Evolutionary conservation across 768 basidiomycete species (phyloP).

Genomic region (Hysterangium stoloniferum): DNA sequence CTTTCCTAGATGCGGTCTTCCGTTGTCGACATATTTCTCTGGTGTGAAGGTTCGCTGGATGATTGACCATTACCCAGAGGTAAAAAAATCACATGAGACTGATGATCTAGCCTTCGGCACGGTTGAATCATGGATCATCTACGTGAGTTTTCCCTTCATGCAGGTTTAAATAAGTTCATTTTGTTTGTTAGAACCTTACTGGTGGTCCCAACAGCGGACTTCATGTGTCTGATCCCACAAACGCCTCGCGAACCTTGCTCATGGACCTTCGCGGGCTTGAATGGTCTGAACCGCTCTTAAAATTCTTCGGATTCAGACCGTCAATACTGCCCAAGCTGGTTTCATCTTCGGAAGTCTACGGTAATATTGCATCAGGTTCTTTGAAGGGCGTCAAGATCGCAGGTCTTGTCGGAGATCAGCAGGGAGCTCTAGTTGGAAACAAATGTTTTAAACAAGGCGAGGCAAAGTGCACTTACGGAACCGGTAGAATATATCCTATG

Average conservation of each 20-base stretch:
- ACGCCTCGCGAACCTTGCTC: constrained; percentile 93
- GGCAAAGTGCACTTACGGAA: constrained; percentile 98
- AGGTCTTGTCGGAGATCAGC: constrained; percentile 96
- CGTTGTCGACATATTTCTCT: constrained; percentile 97
- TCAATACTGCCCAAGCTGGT: constrained; percentile 83
- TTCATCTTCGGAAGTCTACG: constrained; percentile 90
- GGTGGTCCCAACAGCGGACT: constrained; percentile 63
- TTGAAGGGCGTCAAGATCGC: constrained; percentile 77
- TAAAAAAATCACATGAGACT: constrained; percentile 67
- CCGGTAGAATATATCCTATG: constrained; percentile 31
- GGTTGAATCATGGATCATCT: constrained; percentile 94
- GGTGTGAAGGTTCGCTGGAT: constrained; percentile 97
- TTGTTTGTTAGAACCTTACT: constrained; percentile 56
- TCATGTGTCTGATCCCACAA: constrained; percentile 89
- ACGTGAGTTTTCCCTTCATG: constrained; percentile 37
- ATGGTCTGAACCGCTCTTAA: constrained; percentile 78
- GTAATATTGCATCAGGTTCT: constrained; percentile 57
- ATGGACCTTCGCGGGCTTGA: constrained; percentile 72
- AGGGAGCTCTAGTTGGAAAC: constrained; percentile 93
- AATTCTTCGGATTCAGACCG: constrained; percentile 76
- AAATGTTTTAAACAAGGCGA: constrained; percentile 88
- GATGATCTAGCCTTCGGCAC: constrained; percentile 89
- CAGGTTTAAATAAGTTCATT: background rate
- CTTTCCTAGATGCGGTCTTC: constrained; percentile 69
- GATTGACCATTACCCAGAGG: constrained; percentile 77